phyloP scores from a whole-genome alignment of 164 flowering plant species.

The Piper betle region DNA sequence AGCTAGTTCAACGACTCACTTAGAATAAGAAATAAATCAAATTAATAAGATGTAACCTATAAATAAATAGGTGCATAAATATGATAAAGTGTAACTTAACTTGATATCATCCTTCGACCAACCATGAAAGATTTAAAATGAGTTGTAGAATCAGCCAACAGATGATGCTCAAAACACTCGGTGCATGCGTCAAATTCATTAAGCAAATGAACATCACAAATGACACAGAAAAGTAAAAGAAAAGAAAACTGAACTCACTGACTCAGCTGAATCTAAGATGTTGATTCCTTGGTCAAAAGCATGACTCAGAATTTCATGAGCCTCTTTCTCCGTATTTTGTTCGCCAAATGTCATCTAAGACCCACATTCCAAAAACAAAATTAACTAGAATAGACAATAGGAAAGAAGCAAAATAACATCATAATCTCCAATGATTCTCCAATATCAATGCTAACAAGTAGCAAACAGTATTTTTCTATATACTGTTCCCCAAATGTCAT shows the following conservation, averaged over 20 bases:
- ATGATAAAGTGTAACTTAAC: background rate
- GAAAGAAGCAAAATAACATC: too few species aligned
- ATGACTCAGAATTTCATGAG: slow-evolving; percentile 74
- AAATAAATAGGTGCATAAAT: background rate
- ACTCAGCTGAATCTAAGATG: slow-evolving; percentile 66
- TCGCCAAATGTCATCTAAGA: slow-evolving; percentile 91
- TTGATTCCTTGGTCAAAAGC: slow-evolving; percentile 79
- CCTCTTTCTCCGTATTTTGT: slow-evolving; percentile 89
- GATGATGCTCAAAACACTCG: background rate
- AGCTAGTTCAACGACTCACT: background rate
- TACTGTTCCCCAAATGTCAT: slow-evolving; percentile 97
- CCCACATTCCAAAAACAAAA: too few species aligned
- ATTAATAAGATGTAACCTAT: background rate
- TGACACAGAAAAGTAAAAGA: background rate
- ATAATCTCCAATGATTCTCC: too few species aligned
- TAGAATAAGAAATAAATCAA: background rate
- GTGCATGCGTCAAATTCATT: background rate
- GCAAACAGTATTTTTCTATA: slow-evolving; percentile 37
- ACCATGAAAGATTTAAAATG: too few species aligned
- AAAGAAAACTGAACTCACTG: slow-evolving; percentile 30
- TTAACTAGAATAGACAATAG: too few species aligned
- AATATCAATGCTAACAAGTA: too few species aligned
- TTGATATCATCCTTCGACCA: background rate
- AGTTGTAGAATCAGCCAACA: background rate
- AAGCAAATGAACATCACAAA: background rate